Evolutionary conservation across 352 stramenopile genomes (phyloP).

Genomic region (Phytophthora brassicae): DNA sequence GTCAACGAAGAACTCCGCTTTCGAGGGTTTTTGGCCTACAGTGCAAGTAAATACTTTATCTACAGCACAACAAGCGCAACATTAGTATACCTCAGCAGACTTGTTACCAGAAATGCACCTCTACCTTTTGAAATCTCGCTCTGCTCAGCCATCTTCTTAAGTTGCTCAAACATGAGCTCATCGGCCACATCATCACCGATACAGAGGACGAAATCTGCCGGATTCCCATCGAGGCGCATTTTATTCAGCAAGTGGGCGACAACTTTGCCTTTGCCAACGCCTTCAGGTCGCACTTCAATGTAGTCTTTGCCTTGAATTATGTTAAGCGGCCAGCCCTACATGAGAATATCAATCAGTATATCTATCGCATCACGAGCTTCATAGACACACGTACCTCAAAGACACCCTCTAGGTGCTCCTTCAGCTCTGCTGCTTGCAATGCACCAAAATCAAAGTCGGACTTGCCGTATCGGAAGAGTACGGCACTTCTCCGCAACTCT

Average conservation of each 20-base stretch:
- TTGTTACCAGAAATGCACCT: not conserved
- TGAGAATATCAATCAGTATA: not conserved
- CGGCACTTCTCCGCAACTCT: conserved; percentile 96
- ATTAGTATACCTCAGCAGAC: not conserved
- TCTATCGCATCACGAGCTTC: too few species aligned
- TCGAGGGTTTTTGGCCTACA: conserved; percentile 97
- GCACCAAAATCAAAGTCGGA: conserved; percentile 98
- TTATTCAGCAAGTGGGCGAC: conserved; percentile 91
- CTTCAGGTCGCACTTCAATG: conserved; percentile 97
- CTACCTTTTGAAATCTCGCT: conserved; percentile 49
- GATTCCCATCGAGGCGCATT: conserved; percentile 61
- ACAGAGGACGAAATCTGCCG: conserved; percentile 96
- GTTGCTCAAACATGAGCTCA: conserved; percentile 95
- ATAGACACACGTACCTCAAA: conserved; percentile 68
- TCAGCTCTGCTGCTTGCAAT: conserved; percentile 96
- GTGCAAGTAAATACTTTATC: conserved; percentile 94
- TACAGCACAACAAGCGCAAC: conserved; percentile 27
- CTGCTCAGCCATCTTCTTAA: conserved; percentile 53
- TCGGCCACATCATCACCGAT: conserved; percentile 98
- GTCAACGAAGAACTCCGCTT: conserved; percentile 96
- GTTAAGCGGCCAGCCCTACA: conserved; percentile 69
- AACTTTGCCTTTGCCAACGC: conserved; percentile 97
- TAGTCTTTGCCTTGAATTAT: conserved; percentile 93
- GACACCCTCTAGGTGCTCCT: conserved; percentile 95
- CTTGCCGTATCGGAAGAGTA: conserved; percentile 98